Evolutionary conservation across 495 filamentous ascomycete genomes (phyloP).

Genomic region (Hypoxylon trugodes): DNA sequence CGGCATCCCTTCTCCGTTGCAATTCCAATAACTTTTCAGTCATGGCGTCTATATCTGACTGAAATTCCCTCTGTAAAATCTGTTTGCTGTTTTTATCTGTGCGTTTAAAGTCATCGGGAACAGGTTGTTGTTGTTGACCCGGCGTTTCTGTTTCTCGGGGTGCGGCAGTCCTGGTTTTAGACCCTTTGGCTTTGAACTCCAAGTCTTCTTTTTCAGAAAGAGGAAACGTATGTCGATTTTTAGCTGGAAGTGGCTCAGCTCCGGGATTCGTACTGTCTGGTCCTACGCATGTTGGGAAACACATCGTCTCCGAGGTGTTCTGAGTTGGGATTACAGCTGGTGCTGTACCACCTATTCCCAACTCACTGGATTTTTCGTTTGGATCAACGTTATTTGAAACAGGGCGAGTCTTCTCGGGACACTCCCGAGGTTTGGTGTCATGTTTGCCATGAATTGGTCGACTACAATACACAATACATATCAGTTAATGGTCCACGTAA

Average conservation of each 20-base stretch:
- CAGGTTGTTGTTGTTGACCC: too few species aligned
- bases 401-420: neutral
- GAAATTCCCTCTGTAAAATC: too few species aligned
- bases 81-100: too few species aligned
- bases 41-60: neutral
- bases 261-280: neutral
- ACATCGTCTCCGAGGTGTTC: too few species aligned
- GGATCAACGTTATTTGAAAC: neutral
- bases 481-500: neutral
- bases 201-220: neutral
- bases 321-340: too few species aligned
- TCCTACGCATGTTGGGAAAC: neutral
- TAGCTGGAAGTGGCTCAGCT: neutral
- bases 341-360: neutral
- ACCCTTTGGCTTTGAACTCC: neutral
- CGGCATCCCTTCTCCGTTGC: neutral
- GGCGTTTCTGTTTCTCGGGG: too few species aligned
- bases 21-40: neutral
- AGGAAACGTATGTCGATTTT: slow-evolving; percentile 1
- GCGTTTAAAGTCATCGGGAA: too few species aligned
- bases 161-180: too few species aligned
- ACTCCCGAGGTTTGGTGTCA: neutral
- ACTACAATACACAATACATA: neutral
- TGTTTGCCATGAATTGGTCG: neutral
- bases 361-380: neutral